Base-by-base conservation (phyloP, 768 basidiomycete genomes). In the Piloderma croceum region DNA sequence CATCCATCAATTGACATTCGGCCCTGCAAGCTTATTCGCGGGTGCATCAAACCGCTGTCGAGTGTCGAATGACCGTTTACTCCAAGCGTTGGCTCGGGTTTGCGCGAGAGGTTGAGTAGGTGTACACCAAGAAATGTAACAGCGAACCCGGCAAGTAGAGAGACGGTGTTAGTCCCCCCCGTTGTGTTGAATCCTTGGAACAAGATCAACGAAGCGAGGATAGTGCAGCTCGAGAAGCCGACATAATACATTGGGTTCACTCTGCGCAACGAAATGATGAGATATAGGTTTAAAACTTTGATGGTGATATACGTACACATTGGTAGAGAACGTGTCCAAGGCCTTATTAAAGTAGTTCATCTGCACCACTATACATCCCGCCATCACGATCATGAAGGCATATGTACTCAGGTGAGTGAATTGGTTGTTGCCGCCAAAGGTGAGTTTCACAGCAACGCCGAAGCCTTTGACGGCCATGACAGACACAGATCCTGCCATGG, bases 301-400 rank as follows among this genome's bases (percentile, higher is more conserved):
- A 29, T 12, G 33, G 6, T 24, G 1, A 19, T 31, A 6, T 11
- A 73, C 90, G 48, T 75, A 94, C 91, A 97, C 89, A 57, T 98
- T 98, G 32, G 93, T 96, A 3, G 91, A 92, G 62, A 97, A 98
- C 1, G 80, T 90, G 58, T 97, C 93, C 38, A 98, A 73, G 0
- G 93, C 94, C 59, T 97, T 97, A 73, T 98, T 99, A 72, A 96
- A 93, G 67, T 91, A 93, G 62, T 89, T 87, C 87, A 93, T 90
- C 63, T 91, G 90, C 18, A 90, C 77, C 46, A 94, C 60, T 56
- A 99, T 98, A 60, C 90, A 97, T 2, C 77, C 63, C 2, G 72
- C 74, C 3, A 91, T 84, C 24, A 89, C 78, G 36, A 90, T 70
- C 25, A 81, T 91, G 53, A 98, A 94, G 19, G 98, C 79, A 60